Conservation (phyloP, 176 grass and related monocot species). For the Aegilops tauschii region DNA sequence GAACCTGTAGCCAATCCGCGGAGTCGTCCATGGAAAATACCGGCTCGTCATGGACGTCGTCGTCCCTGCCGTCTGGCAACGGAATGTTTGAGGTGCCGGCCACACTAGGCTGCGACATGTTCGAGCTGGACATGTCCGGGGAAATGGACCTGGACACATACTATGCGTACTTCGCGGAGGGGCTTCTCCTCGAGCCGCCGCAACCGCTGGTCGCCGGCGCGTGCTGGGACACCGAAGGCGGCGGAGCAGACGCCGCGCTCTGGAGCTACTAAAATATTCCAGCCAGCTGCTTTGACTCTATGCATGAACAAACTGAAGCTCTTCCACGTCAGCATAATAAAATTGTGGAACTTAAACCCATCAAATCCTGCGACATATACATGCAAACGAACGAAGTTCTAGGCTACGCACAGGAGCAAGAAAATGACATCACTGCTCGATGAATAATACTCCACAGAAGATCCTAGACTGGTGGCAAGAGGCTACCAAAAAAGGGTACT, state of each 20-base stretch:
- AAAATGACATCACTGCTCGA: not conserved
- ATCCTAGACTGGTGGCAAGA: too few species aligned
- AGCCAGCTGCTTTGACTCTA: not conserved
- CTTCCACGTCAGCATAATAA: too few species aligned
- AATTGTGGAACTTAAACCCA: too few species aligned
- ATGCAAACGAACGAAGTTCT: not conserved
- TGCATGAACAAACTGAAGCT: not conserved
- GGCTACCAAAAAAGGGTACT: not conserved
- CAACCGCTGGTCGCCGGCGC: not conserved
- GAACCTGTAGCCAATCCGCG: not conserved
- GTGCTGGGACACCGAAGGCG: not conserved
- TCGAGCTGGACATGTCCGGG: not conserved
- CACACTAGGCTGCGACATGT: not conserved
- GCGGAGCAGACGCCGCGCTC: slow-evolving; percentile 11
- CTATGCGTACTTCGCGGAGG: not conserved
- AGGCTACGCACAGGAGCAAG: not conserved
- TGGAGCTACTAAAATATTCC: slow-evolving; percentile 32
- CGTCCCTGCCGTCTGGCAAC: not conserved
- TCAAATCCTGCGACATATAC: too few species aligned
- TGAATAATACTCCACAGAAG: not conserved
- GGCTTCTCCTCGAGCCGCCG: not conserved
- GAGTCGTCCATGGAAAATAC: not conserved
- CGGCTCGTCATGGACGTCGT: not conserved
- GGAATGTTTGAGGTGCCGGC: not conserved
- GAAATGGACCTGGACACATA: not conserved